Conservation (phyloP, 345 rosid genomes). For the Draba incana region DNA sequence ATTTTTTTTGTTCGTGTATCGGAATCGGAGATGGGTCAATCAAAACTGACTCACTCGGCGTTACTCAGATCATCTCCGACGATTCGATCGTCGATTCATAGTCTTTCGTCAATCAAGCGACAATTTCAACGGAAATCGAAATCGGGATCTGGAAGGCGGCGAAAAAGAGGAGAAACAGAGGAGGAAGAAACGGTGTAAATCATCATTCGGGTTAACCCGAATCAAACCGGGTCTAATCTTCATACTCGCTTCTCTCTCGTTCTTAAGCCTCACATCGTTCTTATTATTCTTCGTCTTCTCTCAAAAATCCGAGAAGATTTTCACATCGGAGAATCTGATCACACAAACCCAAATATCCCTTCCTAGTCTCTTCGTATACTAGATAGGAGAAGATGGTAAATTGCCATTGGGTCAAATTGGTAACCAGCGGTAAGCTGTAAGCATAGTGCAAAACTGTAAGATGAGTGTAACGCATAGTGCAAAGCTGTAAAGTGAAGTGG, state of each 20-base stretch:
- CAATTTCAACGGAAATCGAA: constrained; percentile 44
- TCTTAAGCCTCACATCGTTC: constrained; percentile 53
- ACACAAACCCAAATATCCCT: no score
- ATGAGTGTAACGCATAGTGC: no score
- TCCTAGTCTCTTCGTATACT: no score
- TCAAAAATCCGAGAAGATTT: constrained; percentile 52
- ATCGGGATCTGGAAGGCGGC: constrained; percentile 35
- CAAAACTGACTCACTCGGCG: constrained; percentile 79
- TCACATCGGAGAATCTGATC: constrained; percentile 85
- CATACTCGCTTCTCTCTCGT: constrained; percentile 59
- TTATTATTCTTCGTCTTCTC: constrained; percentile 53
- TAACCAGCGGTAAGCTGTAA: no score
- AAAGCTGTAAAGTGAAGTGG: no score
- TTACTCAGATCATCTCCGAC: constrained; percentile 86
- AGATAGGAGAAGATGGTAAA: no score
- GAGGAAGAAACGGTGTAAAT: constrained; percentile 25
- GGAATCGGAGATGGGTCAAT: constrained; percentile 46
- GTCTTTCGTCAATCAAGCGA: constrained; percentile 71
- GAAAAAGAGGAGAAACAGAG: constrained; percentile 52
- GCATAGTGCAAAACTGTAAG: no score
- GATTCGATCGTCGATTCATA: constrained; percentile 84
- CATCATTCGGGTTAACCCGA: constrained; percentile 53
- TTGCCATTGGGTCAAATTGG: no score
- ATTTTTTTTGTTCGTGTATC: background rate
- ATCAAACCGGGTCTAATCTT: constrained; percentile 55